Conservation (phyloP, 345 rosid genomes). For the Gossypium sturtianum region DNA sequence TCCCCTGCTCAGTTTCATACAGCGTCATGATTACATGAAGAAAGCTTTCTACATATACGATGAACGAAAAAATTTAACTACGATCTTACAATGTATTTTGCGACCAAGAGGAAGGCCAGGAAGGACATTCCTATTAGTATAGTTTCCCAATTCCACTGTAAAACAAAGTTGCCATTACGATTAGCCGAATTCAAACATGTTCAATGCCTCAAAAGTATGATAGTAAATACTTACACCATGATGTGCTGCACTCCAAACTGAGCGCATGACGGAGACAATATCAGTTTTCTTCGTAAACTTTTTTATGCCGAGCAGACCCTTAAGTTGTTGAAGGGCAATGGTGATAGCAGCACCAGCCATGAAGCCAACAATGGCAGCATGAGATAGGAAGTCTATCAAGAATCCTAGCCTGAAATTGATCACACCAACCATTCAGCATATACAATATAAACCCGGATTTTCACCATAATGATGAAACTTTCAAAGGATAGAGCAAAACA, state of each 20-base stretch:
- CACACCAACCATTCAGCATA: neutral
- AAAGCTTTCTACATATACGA: neutral
- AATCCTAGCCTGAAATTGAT: conserved; percentile 60
- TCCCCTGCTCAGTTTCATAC: conserved; percentile 48
- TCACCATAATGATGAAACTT: too few relatives aligned
- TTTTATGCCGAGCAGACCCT: conserved; percentile 77
- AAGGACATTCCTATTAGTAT: conserved; percentile 65
- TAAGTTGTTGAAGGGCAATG: conserved; percentile 87
- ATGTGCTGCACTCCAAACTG: conserved; percentile 24
- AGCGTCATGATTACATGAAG: neutral
- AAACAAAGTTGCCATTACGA: conserved; percentile 5
- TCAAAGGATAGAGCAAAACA: neutral
- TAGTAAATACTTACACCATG: conserved; percentile 23
- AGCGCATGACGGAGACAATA: conserved; percentile 32
- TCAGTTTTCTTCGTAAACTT: conserved; percentile 63
- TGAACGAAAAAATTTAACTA: neutral
- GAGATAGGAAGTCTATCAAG: conserved; percentile 89
- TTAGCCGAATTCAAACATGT: conserved; percentile 9
- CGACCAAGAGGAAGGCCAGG: conserved; percentile 59
- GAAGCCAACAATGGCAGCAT: conserved; percentile 90
- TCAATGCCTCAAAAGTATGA: neutral
- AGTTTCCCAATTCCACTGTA: conserved; percentile 99
- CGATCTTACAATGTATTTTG: conserved; percentile 61
- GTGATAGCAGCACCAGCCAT: conserved; percentile 97
- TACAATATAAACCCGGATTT: neutral